A percentile compares a stretch with the other conserved stretches of the same genome.
Conservation (phyloP, 345 rosid species). For the Citrus trifoliata region DNA sequence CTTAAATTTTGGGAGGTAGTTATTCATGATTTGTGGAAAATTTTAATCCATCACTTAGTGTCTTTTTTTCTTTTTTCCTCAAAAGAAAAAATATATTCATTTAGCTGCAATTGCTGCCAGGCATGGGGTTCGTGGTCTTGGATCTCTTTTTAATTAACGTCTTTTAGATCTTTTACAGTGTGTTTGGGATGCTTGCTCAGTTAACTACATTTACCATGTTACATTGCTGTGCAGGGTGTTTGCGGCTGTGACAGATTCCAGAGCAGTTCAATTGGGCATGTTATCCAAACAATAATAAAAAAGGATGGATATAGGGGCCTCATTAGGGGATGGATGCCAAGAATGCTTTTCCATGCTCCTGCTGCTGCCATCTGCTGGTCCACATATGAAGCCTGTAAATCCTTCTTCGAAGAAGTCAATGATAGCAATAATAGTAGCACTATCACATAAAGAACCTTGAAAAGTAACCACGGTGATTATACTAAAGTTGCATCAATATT, state of each 20-base stretch:
- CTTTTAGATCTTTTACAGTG: background rate
- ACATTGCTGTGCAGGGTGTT: conserved; percentile 63
- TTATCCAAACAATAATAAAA: conserved; percentile 53
- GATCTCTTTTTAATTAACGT: background rate
- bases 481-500: conserved; percentile 8
- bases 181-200: background rate
- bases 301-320: conserved; percentile 91
- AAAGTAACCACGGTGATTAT: conserved; percentile 7
- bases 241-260: conserved; percentile 94
- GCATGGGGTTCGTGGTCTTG: background rate
- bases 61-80: background rate
- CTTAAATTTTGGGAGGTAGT: background rate
- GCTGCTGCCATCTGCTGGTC: conserved; percentile 99
- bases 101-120: background rate
- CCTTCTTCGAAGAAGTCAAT: conserved; percentile 65
- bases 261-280: conserved; percentile 67
- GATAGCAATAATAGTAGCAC: conserved; percentile 29
- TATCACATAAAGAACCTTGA: conserved; percentile 32
- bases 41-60: background rate
- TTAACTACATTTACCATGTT: background rate
- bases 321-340: conserved; percentile 89
- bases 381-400: conserved; percentile 73
- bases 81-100: background rate
- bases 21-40: background rate
- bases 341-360: conserved; percentile 99